phyloP scores from a whole-genome alignment of 805 yeast genomes.

The Starmerella khaoyaiensis region DNA sequence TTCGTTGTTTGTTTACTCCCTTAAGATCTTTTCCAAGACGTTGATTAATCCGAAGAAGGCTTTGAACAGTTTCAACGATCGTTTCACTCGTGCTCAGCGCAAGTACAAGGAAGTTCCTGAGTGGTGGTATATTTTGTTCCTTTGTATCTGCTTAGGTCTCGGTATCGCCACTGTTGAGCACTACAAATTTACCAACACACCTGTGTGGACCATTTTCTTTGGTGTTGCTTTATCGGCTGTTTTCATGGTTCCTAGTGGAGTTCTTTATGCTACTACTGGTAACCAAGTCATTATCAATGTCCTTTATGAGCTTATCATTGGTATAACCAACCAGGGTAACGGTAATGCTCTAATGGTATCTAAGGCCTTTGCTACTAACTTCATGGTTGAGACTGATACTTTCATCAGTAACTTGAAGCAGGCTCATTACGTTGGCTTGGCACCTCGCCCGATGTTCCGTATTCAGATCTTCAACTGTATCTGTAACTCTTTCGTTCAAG shows the following conservation, averaged over 20 bases:
- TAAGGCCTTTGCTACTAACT: slow-evolving; percentile 44
- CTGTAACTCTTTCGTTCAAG: slow-evolving; percentile 22
- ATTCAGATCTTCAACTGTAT: slow-evolving; percentile 30
- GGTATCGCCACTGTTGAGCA: slow-evolving; percentile 35
- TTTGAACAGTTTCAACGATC: slow-evolving; percentile 34
- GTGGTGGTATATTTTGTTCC: slow-evolving; percentile 37
- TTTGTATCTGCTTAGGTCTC: slow-evolving; percentile 34
- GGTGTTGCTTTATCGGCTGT: slow-evolving; percentile 38
- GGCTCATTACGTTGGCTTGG: slow-evolving; percentile 46
- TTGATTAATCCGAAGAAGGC: slow-evolving; percentile 24
- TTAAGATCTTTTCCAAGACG: slow-evolving; percentile 17
- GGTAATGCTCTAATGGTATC: slow-evolving; percentile 41
- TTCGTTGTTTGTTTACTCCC: slow-evolving; percentile 3
- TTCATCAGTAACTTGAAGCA: slow-evolving; percentile 42
- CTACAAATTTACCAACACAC: slow-evolving; percentile 33
- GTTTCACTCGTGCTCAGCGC: slow-evolving; percentile 47
- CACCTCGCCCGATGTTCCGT: slow-evolving; percentile 47
- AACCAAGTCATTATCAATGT: slow-evolving; percentile 38
- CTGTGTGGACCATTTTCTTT: slow-evolving; percentile 49
- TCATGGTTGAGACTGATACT: slow-evolving; percentile 50
- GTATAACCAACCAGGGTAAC: slow-evolving; percentile 45
- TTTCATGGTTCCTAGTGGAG: slow-evolving; percentile 40
- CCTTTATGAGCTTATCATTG: slow-evolving; percentile 38
- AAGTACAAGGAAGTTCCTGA: slow-evolving; percentile 50
- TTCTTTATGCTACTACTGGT: slow-evolving; percentile 39